These are phyloP conservation scores for Xylaria sp. DNA, from an alignment of 2,329 filamentous ascomycete species.

Conservation along the genomic window DNA sequence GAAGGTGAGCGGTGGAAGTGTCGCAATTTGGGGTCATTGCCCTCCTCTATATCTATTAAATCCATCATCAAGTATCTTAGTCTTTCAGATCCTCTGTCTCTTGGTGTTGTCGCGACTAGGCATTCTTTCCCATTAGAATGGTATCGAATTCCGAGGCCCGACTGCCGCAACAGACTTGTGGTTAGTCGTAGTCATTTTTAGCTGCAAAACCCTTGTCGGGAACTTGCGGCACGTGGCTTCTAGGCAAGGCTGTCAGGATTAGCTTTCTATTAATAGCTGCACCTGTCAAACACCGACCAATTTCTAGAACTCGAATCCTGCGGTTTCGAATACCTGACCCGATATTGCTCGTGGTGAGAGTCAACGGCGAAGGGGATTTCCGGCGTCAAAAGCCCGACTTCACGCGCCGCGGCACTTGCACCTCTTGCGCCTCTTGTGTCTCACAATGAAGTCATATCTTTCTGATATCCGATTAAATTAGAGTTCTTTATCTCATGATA, in stretches of 20 bases:
- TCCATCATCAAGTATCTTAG: background rate
- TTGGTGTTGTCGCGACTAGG: background rate
- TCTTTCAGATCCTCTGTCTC: background rate
- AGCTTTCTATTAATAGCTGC: constrained; percentile 1
- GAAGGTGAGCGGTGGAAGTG: background rate
- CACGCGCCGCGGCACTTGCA: background rate
- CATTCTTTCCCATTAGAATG: background rate
- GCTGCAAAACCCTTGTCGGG: background rate
- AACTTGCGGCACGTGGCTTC: background rate
- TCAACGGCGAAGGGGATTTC: background rate
- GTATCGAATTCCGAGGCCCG: constrained; percentile 3
- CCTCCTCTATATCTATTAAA: background rate
- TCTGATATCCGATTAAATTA: background rate
- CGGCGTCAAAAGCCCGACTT: background rate
- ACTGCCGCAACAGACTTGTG: background rate
- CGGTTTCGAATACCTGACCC: constrained; percentile 6
- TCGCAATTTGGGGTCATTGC: background rate
- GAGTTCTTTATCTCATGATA: background rate
- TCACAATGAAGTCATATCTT: background rate
- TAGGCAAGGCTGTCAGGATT: background rate
- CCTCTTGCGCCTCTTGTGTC: background rate
- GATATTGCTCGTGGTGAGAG: background rate
- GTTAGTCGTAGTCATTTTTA: background rate
- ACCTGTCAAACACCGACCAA: background rate
- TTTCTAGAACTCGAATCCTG: constrained; percentile 2